A percentile compares a stretch with the other conserved stretches of the same genome.
These are phyloP conservation scores for Syzygium aromaticum DNA, from an alignment of 345 rosid genomes.

Conservation along the genomic window DNA sequence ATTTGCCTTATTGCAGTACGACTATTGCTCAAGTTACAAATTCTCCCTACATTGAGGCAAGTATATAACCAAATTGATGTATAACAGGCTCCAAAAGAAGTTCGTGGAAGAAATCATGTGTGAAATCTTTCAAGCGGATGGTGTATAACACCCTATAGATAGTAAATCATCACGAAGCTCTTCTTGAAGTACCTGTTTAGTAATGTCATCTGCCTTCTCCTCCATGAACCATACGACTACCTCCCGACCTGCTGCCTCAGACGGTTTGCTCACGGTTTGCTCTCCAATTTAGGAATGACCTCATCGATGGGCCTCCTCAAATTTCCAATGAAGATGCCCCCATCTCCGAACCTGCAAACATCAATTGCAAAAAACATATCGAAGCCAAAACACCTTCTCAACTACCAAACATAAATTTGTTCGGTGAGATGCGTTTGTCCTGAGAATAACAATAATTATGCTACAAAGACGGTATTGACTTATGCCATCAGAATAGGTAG, in stretches of 20 bases:
- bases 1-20: accelerated
- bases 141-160: neutral
- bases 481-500: neutral
- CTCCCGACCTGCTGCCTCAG: slow-evolving; percentile 80
- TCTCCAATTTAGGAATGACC: slow-evolving; percentile 71
- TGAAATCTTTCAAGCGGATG: neutral
- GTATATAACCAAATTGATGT: neutral
- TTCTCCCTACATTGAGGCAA: neutral
- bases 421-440: neutral
- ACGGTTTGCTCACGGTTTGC: no score
- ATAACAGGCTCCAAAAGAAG: neutral
- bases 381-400: slow-evolving; percentile 79
- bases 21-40: neutral
- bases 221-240: slow-evolving; percentile 94
- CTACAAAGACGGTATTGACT: no score
- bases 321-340: slow-evolving; percentile 84
- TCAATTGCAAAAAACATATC: slow-evolving; percentile 85
- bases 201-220: slow-evolving; percentile 67
- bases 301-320: slow-evolving; percentile 71
- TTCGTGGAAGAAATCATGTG: neutral
- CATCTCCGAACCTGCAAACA: slow-evolving; percentile 91
- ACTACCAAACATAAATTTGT: slow-evolving; percentile 21
- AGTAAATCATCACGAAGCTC: neutral
- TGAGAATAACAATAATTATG: no score
- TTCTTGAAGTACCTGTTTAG: slow-evolving; percentile 47